These are phyloP conservation scores for Drechslera avenae DNA, from an alignment of 2,329 filamentous ascomycete genomes.

Conservation along the genomic window DNA sequence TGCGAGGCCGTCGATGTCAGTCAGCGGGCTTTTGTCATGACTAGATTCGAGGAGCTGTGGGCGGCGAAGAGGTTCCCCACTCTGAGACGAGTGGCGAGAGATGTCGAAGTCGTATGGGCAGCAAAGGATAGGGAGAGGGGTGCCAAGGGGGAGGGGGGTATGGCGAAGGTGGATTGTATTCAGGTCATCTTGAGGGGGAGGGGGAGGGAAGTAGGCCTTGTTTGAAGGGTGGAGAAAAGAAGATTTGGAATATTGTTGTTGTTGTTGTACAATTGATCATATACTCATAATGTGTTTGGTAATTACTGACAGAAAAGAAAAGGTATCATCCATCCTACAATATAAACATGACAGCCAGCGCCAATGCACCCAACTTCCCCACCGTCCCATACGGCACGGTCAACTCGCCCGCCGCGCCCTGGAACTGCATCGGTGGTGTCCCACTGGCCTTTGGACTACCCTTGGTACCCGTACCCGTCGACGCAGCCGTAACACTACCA, in stretches of 20 bases:
- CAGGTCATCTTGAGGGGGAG: conserved; percentile 33
- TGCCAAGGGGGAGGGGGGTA: conserved; percentile 28
- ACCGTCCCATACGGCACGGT: conserved; percentile 18
- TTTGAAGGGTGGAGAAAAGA: conserved; percentile 10
- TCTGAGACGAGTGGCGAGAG: conserved; percentile 32
- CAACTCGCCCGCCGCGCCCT: conserved; percentile 22
- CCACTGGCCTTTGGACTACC: not conserved
- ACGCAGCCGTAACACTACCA: conserved; percentile 8
- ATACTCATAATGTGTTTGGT: no score
- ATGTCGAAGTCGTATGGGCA: conserved; percentile 39
- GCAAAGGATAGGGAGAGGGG: conserved; percentile 35
- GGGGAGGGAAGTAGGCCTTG: conserved; percentile 39
- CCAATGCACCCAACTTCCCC: conserved; percentile 21
- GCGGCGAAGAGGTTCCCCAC: conserved; percentile 30
- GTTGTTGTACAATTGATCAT: no score
- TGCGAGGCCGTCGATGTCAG: conserved; percentile 31
- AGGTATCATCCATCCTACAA: conserved; percentile 4
- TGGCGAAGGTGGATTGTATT: conserved; percentile 41
- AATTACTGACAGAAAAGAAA: no score
- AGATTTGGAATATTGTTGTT: no score
- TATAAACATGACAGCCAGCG: conserved; percentile 18
- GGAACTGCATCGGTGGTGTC: conserved; percentile 23
- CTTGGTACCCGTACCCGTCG: conserved; percentile 23
- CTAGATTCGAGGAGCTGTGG: conserved; percentile 35
- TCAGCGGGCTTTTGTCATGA: conserved; percentile 33